These are phyloP conservation scores for Yamadazyma blattariae DNA, from an alignment of 1,139 yeast genomes.

Conservation along the genomic window DNA sequence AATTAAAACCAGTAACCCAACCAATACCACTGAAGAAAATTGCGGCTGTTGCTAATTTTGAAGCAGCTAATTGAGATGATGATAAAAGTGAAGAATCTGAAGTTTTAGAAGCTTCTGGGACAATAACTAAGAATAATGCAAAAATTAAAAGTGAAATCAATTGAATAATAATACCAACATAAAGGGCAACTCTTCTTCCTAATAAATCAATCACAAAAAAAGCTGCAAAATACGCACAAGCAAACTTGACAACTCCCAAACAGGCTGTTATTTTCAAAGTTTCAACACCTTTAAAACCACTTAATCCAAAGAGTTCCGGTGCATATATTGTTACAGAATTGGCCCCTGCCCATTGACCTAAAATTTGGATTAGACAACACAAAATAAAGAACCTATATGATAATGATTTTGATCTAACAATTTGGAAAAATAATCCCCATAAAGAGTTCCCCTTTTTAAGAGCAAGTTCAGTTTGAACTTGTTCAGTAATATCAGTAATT, in stretches of 20 bases:
- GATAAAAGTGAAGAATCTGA: slow-evolving; percentile 24
- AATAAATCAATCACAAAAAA: slow-evolving; percentile 46
- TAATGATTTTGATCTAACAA: slow-evolving; percentile 30
- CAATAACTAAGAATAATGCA: slow-evolving; percentile 46
- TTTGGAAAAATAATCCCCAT: slow-evolving; percentile 25
- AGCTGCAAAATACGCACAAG: slow-evolving; percentile 42
- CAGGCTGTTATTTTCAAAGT: slow-evolving; percentile 45
- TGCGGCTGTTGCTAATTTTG: slow-evolving; percentile 52
- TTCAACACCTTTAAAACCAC: slow-evolving; percentile 41
- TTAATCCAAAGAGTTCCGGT: slow-evolving; percentile 49
- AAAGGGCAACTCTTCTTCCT: slow-evolving; percentile 42
- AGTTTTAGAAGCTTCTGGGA: slow-evolving; percentile 41
- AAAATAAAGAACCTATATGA: slow-evolving; percentile 40
- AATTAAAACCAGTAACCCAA: slow-evolving; percentile 64
- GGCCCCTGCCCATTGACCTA: slow-evolving; percentile 16
- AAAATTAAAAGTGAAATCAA: slow-evolving; percentile 30
- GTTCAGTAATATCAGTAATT: slow-evolving; percentile 48
- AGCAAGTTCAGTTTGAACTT: slow-evolving; percentile 35
- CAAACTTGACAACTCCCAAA: slow-evolving; percentile 47
- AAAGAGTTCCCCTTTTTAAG: slow-evolving; percentile 19
- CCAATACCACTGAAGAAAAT: slow-evolving; percentile 54
- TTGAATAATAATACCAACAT: slow-evolving; percentile 38
- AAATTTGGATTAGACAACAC: slow-evolving; percentile 32
- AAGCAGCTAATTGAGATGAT: slow-evolving; percentile 33
- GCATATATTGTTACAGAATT: slow-evolving; percentile 61